Evolutionary conservation across 805 yeast genomes (phyloP).

Genomic region (Schizosaccharomyces japonicus): DNA sequence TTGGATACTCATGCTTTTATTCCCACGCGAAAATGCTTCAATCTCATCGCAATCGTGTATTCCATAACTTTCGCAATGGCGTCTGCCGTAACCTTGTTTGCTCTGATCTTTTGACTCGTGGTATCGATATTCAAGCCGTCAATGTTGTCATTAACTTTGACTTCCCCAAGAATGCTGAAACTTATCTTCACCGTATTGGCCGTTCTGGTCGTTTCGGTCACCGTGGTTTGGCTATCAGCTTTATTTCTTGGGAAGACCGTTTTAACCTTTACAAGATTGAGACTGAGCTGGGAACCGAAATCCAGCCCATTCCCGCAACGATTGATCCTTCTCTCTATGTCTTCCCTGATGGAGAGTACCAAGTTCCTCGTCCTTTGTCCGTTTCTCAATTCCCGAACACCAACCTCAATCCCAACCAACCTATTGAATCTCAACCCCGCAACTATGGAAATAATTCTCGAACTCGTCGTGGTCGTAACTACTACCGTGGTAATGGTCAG

Average conservation of each 20-base stretch:
- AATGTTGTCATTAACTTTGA: slow-evolving; percentile 94
- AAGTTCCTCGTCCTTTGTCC: slow-evolving; percentile 77
- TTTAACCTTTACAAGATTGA: slow-evolving; percentile 82
- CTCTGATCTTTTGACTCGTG: slow-evolving; percentile 87
- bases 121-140: slow-evolving; percentile 97
- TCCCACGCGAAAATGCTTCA: slow-evolving; percentile 97
- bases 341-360: slow-evolving; percentile 39
- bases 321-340: slow-evolving; percentile 79
- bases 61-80: slow-evolving; percentile 96
- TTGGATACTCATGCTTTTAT: slow-evolving; percentile 88
- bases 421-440: background rate
- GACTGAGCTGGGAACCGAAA: slow-evolving; percentile 91
- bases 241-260: slow-evolving; percentile 91
- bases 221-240: slow-evolving; percentile 86
- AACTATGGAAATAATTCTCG: slow-evolving; percentile 1
- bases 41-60: slow-evolving; percentile 86
- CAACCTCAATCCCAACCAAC: slow-evolving; percentile 10
- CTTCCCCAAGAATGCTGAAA: slow-evolving; percentile 94
- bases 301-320: slow-evolving; percentile 84
- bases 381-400: slow-evolving; percentile 21
- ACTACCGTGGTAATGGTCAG: background rate
- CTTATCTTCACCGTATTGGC: slow-evolving; percentile 93
- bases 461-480: background rate
- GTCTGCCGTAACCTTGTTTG: slow-evolving; percentile 92
- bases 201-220: slow-evolving; percentile 98